Percentiles rank a stretch among this genome's conserved stretches.
Conservation (phyloP, 768 basidiomycete genomes). For the Botryobasidium botryosum region DNA sequence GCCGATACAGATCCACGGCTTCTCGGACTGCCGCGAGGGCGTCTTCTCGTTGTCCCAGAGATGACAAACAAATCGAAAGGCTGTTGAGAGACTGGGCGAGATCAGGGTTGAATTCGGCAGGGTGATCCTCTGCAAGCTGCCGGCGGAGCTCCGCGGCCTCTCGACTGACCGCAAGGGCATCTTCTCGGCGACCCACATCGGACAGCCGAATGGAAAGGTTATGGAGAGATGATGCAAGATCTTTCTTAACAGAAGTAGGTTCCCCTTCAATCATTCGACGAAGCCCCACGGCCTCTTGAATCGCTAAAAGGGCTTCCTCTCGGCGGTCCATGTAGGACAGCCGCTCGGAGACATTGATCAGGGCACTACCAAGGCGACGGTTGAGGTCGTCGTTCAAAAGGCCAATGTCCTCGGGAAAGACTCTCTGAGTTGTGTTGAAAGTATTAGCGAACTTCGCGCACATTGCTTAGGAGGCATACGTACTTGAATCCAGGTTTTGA, state of each 20-base stretch:
- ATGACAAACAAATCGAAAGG: too few relatives aligned
- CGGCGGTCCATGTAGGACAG: not conserved
- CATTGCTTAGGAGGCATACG: too few relatives aligned
- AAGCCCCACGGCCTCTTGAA: not conserved
- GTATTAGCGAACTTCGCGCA: too few relatives aligned
- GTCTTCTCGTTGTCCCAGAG: too few relatives aligned
- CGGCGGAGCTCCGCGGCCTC: not conserved
- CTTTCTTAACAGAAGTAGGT: not conserved
- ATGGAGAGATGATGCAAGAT: conserved; percentile 1
- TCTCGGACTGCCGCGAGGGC: too few relatives aligned
- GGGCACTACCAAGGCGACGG: not conserved
- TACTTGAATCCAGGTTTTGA: too few relatives aligned
- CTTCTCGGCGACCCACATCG: not conserved
- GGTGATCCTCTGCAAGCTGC: not conserved
- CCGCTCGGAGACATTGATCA: not conserved
- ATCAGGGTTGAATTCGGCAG: not conserved
- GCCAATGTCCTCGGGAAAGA: too few relatives aligned
- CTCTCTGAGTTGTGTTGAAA: too few relatives aligned
- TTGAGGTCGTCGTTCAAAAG: too few relatives aligned
- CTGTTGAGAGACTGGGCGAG: not conserved
- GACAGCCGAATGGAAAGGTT: not conserved
- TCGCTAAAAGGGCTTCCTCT: not conserved
- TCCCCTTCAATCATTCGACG: not conserved
- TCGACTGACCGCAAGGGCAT: not conserved
- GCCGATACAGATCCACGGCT: too few relatives aligned